These are phyloP conservation scores for Pythium utonaiense DNA, from an alignment of 352 stramenopile genomes.

Conservation along the genomic window DNA sequence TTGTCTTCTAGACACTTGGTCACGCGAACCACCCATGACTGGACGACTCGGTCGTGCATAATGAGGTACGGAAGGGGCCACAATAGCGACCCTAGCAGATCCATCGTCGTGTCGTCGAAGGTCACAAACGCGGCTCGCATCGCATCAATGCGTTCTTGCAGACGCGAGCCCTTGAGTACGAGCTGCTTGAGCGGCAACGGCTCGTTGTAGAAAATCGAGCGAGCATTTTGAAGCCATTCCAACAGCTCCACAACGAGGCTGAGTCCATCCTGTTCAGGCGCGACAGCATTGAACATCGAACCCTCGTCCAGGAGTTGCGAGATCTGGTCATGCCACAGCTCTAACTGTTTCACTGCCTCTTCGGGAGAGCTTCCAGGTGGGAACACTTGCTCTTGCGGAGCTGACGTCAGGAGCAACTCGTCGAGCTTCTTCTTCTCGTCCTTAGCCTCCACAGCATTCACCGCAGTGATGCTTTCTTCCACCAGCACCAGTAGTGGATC, in stretches of 20 bases:
- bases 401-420: slow-evolving; percentile 36
- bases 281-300: slow-evolving; percentile 60
- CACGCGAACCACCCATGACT: slow-evolving; percentile 60
- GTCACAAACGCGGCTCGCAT: slow-evolving; percentile 19
- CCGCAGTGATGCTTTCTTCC: slow-evolving; percentile 59
- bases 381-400: slow-evolving; percentile 20
- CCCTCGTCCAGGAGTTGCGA: slow-evolving; percentile 53
- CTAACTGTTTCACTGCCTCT: slow-evolving; percentile 66
- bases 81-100: slow-evolving; percentile 48
- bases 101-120: slow-evolving; percentile 30
- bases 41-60: slow-evolving; percentile 56
- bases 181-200: slow-evolving; percentile 58
- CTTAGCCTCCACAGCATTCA: slow-evolving; percentile 64
- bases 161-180: slow-evolving; percentile 41
- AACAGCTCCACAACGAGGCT: slow-evolving; percentile 53
- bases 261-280: slow-evolving; percentile 53
- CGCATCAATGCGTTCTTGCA: slow-evolving; percentile 32
- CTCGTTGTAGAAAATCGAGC: slow-evolving; percentile 81
- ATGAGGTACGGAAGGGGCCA: slow-evolving; percentile 75
- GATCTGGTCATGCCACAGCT: slow-evolving; percentile 66
- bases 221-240: slow-evolving; percentile 71
- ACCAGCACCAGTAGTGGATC: slow-evolving; percentile 57
- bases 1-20: slow-evolving; percentile 59
- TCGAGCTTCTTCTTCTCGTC: slow-evolving; percentile 67
- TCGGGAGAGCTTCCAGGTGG: slow-evolving; percentile 32